Base-by-base conservation (phyloP, 78 protist genomes). In the Protostelium mycophagum region DNA sequence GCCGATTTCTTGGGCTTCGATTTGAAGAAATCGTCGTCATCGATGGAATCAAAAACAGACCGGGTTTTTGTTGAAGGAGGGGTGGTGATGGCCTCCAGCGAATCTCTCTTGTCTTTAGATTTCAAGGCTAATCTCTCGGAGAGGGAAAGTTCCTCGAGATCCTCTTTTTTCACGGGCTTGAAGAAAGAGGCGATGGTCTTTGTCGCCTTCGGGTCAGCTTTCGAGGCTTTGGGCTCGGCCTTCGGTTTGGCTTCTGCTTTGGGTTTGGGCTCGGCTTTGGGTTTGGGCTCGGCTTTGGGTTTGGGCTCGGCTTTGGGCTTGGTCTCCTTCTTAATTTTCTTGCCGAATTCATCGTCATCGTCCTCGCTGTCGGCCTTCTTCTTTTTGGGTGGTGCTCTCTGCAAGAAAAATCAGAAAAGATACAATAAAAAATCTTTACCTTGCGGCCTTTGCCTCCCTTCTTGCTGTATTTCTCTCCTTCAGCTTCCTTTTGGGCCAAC, bases 311-410 rank as follows among this genome's bases (percentile, higher is more conserved):
- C 83, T 31, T 86, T 38, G 73, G 0, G 36, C 36, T 34, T 51
- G 23, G 0, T 34, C 36, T 5, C 38, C 39, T 9, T 5, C 10
- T 1, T 34, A 1, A 1, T 73, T 1, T 63, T 87, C 89, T 28
- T 86, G 23, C 28, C 90, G 34, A 28, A 83, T 0, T n/a, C 84
- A 1, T 29, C 90, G 36, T 28, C 91, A 23, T 25, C 91, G 34
- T 0, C 63, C 51, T 63, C 35, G 90, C 35, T 89, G 84, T 85
- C 91, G 73, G 73, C 73, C 73, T 51, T 51, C 73, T 51, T 51
- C 73, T 51, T 51, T 51, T 16, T 51, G 73, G 16, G 31, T 5
- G 16, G 31, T 16, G 73, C 31, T 51, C 31, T 16, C n/a, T n/a
- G n/a, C n/a, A n/a, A n/a, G n/a, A n/a, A n/a, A n/a, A n/a, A n/a